Base-by-base conservation (phyloP, 495 filamentous ascomycete genomes). In the Hypoxylon rickii region DNA sequence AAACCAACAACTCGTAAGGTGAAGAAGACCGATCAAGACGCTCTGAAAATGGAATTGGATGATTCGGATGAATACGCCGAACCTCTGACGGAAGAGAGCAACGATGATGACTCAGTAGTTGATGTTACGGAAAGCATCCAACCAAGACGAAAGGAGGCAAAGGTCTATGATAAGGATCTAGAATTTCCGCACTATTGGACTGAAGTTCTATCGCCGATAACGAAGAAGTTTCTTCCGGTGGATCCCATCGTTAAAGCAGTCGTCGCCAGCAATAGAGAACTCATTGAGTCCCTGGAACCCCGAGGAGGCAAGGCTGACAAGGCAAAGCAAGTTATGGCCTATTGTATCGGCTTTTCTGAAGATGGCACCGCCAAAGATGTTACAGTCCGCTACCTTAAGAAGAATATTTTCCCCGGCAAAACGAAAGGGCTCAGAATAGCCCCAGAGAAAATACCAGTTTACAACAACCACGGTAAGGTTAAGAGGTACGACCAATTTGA, bases 301-400 rank as follows among this genome's bases (percentile, higher is more conserved):
- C 86, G 91, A 20, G 91, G 93, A 1, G 78, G 77, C 37, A 89
- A 86, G 64, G 89, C 92, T 0, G 88, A 93, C 19, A 87, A 86
- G 55, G 84, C 88, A 3, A 96, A 92, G 63, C 93, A 97, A 69
- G 84, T 95, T 11, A 91, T 96, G 48, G 86, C 89, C 44, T 99
- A 99, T 55, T 82, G 95, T n/a, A 76, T 99, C 8, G 92, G 86
- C 0, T 90, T 89, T 73, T 91, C 90, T 1, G 62, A 83, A 7
- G 91, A 97, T 65, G 89, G 88, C 10, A 90, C 90, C 0, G 95
- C 90, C 7, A 97, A 97, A 72, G 94, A 97, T 64, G 89, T 99
- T 31, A 97, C 94, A 0, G 87, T 91, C 3, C 84, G 93, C 11
- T 97, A 99, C 70, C 84, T 97, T 5, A 90, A 88, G 58, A 81